Evolutionary conservation across 352 stramenopile genomes (phyloP).

Genomic region (Phytophthora pinifolia): DNA sequence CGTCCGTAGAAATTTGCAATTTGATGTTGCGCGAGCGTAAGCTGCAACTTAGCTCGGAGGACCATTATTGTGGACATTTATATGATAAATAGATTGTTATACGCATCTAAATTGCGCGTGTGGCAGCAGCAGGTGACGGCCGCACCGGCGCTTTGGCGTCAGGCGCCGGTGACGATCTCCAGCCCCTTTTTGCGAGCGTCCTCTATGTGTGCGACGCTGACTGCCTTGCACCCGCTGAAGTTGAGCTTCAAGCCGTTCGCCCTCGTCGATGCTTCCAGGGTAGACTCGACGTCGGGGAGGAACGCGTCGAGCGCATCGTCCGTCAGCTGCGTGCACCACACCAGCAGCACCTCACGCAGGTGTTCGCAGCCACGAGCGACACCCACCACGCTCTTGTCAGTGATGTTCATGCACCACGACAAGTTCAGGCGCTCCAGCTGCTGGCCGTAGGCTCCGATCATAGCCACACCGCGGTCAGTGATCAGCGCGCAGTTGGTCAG

Average conservation of each 20-base stretch:
- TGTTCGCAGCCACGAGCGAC: slow-evolving; percentile 61
- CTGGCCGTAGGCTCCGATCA: slow-evolving; percentile 51
- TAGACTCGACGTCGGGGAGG: slow-evolving; percentile 23
- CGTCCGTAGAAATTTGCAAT: too few relatives aligned
- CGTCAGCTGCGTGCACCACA: slow-evolving; percentile 87
- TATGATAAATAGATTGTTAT: slow-evolving; percentile 30
- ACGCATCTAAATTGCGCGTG: slow-evolving; percentile 22
- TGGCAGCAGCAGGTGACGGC: background rate
- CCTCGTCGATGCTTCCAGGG: slow-evolving; percentile 10
- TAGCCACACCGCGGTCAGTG: slow-evolving; percentile 67
- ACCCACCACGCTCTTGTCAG: slow-evolving; percentile 77
- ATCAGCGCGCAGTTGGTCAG: slow-evolving; percentile 84
- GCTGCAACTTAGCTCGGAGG: too few relatives aligned
- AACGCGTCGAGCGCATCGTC: slow-evolving; percentile 65
- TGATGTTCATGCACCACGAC: slow-evolving; percentile 90
- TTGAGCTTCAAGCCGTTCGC: slow-evolving; percentile 41
- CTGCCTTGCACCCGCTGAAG: slow-evolving; percentile 71
- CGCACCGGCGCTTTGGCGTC: slow-evolving; percentile 15
- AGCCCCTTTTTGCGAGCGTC: slow-evolving; percentile 37
- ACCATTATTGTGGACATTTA: background rate
- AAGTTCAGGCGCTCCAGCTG: slow-evolving; percentile 71
- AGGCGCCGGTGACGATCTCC: slow-evolving; percentile 30
- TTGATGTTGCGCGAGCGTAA: too few relatives aligned
- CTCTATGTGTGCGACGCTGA: slow-evolving; percentile 39
- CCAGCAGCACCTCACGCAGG: slow-evolving; percentile 64